These are phyloP conservation scores for Salvia miltiorrhiza DNA, from an alignment of 257 asterid species.

Conservation along the genomic window DNA sequence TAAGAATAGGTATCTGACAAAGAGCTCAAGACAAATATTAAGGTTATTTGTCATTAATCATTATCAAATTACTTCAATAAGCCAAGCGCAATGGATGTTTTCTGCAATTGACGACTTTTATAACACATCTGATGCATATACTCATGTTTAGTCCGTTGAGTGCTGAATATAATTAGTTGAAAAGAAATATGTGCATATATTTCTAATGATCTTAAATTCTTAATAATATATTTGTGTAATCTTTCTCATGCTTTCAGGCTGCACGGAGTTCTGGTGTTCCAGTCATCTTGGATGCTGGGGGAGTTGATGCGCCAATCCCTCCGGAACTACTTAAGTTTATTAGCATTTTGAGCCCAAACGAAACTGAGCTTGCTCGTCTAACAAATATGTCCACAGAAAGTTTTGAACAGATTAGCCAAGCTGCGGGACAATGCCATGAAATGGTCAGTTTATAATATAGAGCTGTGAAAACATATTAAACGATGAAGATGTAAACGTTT, in stretches of 20 bases:
- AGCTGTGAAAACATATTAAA: not conserved
- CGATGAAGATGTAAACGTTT: not conserved
- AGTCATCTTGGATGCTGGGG: constrained; percentile 96
- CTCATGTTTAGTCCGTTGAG: not conserved
- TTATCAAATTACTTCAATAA: too few species aligned
- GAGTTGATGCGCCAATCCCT: constrained; percentile 81
- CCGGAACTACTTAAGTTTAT: constrained; percentile 50
- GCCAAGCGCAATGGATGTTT: too few species aligned
- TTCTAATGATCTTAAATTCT: not conserved
- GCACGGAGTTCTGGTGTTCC: constrained; percentile 76
- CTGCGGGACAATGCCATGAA: constrained; percentile 70
- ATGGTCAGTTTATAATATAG: constrained; percentile 74
- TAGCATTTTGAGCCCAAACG: constrained; percentile 89
- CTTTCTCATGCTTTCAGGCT: constrained; percentile 48
- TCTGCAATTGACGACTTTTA: too few species aligned
- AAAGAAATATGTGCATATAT: not conserved
- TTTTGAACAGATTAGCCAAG: constrained; percentile 75
- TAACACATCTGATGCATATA: too few species aligned
- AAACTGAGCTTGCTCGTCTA: constrained; percentile 82
- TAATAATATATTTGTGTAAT: constrained; percentile 9
- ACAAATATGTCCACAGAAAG: constrained; percentile 75
- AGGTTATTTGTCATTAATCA: too few species aligned
- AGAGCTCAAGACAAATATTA: too few species aligned
- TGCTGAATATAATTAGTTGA: not conserved
- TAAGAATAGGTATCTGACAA: too few species aligned